These are phyloP conservation scores for Trichomonas vaginalis DNA, from an alignment of 208 protist species.

Conservation along the genomic window DNA sequence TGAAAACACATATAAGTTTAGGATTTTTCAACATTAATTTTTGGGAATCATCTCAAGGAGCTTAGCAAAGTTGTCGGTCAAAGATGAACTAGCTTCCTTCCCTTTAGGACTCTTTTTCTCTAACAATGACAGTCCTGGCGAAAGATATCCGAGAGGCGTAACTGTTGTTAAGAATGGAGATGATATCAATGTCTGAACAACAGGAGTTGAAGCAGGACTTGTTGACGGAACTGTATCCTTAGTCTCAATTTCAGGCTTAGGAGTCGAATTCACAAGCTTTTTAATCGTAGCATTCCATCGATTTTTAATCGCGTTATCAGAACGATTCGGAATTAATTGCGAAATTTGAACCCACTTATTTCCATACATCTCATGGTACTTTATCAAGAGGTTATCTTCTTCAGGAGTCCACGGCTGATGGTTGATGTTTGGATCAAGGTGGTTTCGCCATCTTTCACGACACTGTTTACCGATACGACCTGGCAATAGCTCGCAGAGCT, in stretches of 20 bases:
- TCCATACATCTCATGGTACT: slow-evolving; percentile 31
- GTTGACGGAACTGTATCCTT: background rate
- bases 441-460: slow-evolving; percentile 41
- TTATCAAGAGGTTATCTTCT: slow-evolving; percentile 35
- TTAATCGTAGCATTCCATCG: slow-evolving; percentile 40
- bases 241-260: background rate
- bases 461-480: slow-evolving; percentile 40
- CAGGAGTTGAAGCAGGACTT: background rate
- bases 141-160: background rate
- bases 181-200: background rate
- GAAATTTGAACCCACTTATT: slow-evolving; percentile 38
- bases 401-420: slow-evolving; percentile 34
- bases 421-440: slow-evolving; percentile 37
- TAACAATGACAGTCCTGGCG: background rate
- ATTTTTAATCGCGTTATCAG: slow-evolving; percentile 44
- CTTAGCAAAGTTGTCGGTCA: background rate
- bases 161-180: background rate
- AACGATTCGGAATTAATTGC: slow-evolving; percentile 34
- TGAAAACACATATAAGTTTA: background rate
- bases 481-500: slow-evolving; percentile 23
- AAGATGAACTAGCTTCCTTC: background rate
- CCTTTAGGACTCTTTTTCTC: background rate
- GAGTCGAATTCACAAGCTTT: background rate
- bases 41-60: background rate
- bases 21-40: background rate